phyloP scores from a whole-genome alignment of 495 filamentous ascomycete genomes.

The Clavariopsis aquatica region DNA sequence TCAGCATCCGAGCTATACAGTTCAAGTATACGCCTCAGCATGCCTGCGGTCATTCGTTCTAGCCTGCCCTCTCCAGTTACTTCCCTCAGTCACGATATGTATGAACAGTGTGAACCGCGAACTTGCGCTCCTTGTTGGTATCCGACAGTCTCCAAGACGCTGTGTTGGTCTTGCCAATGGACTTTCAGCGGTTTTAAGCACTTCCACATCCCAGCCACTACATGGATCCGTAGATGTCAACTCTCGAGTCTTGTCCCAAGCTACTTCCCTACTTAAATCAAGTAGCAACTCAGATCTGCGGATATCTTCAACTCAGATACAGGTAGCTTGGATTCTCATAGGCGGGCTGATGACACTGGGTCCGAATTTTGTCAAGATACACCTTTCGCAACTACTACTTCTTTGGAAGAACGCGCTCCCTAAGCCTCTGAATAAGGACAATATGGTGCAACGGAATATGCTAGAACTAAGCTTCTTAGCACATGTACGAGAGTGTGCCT shows the following conservation, averaged over 20 bases:
- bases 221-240: conserved; percentile 96
- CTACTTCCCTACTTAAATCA: conserved; percentile 88
- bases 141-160: conserved; percentile 75
- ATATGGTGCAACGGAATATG: conserved; percentile 73
- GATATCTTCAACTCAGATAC: conserved; percentile 89
- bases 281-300: conserved; percentile 90
- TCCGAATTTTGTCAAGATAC: conserved; percentile 98
- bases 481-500: conserved; percentile 92
- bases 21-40: conserved; percentile 83
- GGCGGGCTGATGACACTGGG: conserved; percentile 95
- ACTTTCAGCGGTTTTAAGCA: conserved; percentile 87
- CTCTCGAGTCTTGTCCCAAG: conserved; percentile 84
- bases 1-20: conserved; percentile 92
- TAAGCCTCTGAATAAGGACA: conserved; percentile 88
- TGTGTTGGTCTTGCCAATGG: conserved; percentile 94
- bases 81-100: conserved; percentile 89
- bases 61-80: conserved; percentile 85
- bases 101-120: conserved; percentile 95
- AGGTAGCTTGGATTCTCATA: conserved; percentile 97
- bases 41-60: conserved; percentile 85
- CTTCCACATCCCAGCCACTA: conserved; percentile 80
- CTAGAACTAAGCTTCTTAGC: conserved; percentile 90
- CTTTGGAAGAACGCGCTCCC: conserved; percentile 97
- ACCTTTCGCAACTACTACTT: conserved; percentile 90
- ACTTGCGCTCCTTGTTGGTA: conserved; percentile 70